phyloP scores from a whole-genome alignment of 2,329 filamentous ascomycete genomes.

The Verticillium isaacii region DNA sequence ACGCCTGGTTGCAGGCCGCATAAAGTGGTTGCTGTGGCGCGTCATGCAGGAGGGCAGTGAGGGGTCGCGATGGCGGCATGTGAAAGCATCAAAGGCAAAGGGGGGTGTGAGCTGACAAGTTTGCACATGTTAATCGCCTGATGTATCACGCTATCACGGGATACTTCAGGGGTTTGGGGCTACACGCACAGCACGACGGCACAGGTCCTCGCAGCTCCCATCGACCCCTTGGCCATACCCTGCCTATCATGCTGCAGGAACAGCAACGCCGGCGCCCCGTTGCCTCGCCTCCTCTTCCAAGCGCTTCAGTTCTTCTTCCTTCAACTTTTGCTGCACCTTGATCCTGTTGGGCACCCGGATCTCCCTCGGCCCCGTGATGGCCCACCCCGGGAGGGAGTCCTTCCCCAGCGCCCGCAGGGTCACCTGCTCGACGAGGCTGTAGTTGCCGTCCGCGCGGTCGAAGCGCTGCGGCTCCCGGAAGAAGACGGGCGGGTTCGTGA shows the following conservation, averaged over 20 bases:
- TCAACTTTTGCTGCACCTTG: conserved; percentile 20
- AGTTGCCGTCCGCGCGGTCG: conserved; percentile 38
- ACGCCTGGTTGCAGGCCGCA: no score
- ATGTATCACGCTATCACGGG: no score
- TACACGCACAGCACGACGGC: neutral
- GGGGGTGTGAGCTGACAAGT: no score
- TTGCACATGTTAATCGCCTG: no score
- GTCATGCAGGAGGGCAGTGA: no score
- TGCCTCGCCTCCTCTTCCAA: conserved; percentile 16
- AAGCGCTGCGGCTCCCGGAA: conserved; percentile 48
- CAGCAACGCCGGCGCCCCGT: neutral
- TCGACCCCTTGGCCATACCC: neutral
- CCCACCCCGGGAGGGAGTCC: conserved; percentile 46
- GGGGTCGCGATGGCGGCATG: no score
- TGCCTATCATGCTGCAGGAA: neutral
- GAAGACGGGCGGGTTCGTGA: conserved; percentile 32
- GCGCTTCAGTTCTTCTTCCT: conserved; percentile 31
- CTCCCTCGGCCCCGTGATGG: conserved; percentile 44
- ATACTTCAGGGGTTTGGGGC: no score
- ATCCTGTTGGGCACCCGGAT: conserved; percentile 35
- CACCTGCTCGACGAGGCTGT: conserved; percentile 51
- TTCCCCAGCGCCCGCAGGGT: conserved; percentile 45
- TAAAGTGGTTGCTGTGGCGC: no score
- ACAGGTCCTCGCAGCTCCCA: neutral
- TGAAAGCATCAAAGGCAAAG: no score